Conservation (phyloP, 305 asterid species). For the Solanum hybrid region DNA sequence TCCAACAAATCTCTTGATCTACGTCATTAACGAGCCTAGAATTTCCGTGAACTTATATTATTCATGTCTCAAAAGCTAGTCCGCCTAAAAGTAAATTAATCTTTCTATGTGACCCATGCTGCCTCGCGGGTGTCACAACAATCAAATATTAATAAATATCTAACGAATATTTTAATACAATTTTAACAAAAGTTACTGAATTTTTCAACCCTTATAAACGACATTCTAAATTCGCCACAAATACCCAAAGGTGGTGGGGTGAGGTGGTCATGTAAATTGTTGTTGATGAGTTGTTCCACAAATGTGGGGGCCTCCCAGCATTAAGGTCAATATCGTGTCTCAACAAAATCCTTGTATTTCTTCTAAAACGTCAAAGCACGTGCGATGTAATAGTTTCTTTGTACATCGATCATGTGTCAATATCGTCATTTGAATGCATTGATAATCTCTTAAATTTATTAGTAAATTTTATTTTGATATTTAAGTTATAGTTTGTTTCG, state of each 20-base stretch:
- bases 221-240: no score
- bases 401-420: neutral
- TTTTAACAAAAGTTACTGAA: neutral
- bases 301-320: neutral
- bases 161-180: neutral
- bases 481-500: neutral
- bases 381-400: neutral
- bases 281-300: neutral
- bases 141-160: neutral
- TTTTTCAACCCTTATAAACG: neutral
- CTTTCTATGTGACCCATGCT: neutral
- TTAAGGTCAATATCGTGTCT: neutral
- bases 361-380: neutral
- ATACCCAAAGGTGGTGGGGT: no score
- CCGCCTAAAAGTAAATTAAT: neutral
- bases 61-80: neutral
- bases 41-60: neutral
- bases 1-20: rapidly evolving
- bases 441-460: neutral
- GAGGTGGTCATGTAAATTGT: neutral
- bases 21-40: neutral
- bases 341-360: neutral
- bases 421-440: neutral
- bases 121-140: neutral
- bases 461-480: neutral